Percentiles rank a stretch among this genome's conserved stretches.
Evolutionary conservation across 257 asterid genomes (phyloP).

Genomic region (Fraxinus quadrangulata): DNA sequence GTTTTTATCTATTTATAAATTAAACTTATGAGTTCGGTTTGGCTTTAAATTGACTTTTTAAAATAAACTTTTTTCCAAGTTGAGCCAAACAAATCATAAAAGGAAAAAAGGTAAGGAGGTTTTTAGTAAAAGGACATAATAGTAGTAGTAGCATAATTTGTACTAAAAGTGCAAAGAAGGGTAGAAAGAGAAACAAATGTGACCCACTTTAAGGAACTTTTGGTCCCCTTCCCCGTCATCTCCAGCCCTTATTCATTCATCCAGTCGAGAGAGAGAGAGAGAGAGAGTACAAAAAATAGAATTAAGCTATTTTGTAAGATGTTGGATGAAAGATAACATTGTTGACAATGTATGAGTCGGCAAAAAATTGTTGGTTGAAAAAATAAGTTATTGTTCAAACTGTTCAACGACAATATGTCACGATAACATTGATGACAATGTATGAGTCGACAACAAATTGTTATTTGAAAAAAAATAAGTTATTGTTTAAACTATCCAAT

Average conservation of each 20-base stretch:
- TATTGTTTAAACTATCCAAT: no score
- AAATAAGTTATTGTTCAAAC: no score
- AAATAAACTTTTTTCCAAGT: background rate
- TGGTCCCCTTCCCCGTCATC: conserved; percentile 38
- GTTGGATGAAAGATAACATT: no score
- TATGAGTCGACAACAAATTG: no score
- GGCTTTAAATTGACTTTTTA: background rate
- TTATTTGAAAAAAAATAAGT: no score
- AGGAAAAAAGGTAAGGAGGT: background rate
- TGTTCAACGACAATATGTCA: no score
- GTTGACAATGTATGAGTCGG: no score
- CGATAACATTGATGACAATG: no score
- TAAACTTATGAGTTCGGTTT: no score
- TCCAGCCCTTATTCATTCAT: conserved; percentile 25
- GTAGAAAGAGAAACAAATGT: conserved; percentile 3
- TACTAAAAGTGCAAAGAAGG: background rate
- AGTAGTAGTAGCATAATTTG: background rate
- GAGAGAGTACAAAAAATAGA: background rate
- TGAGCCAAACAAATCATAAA: background rate
- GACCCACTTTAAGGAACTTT: conserved; percentile 39
- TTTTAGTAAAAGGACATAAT: background rate
- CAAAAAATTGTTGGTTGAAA: no score
- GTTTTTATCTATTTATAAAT: no score
- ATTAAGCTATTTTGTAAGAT: no score
- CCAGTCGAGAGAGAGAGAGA: conserved; percentile 23